These are phyloP conservation scores for Hypomontagnella monticulosa DNA, from an alignment of 495 filamentous ascomycete genomes.

Conservation along the genomic window DNA sequence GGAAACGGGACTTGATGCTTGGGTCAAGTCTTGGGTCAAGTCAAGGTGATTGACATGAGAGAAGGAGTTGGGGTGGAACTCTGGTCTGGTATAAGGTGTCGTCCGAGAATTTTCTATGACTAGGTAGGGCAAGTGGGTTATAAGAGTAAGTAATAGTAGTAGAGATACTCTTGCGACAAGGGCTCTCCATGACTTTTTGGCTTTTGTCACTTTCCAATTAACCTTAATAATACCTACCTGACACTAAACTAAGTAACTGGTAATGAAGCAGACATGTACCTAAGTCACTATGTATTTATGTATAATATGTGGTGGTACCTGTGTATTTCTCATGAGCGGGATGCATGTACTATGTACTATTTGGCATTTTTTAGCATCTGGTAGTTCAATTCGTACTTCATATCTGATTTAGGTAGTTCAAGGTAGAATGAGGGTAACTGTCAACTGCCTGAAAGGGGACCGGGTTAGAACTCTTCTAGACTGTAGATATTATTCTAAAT, in stretches of 20 bases:
- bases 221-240: constrained; percentile 28
- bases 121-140: constrained; percentile 32
- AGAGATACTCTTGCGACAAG: constrained; percentile 26
- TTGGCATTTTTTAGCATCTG: no score
- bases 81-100: constrained; percentile 20
- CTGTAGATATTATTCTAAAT: constrained; percentile 15
- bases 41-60: constrained; percentile 41
- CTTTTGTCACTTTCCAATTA: constrained; percentile 26
- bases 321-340: not conserved
- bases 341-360: not conserved
- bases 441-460: constrained; percentile 41
- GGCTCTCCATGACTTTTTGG: constrained; percentile 4
- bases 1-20: constrained; percentile 25
- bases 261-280: not conserved
- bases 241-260: constrained; percentile 3
- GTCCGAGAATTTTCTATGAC: constrained; percentile 33
- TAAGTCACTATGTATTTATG: not conserved
- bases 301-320: constrained; percentile 17
- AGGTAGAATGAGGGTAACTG: constrained; percentile 23
- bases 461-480: constrained; percentile 27
- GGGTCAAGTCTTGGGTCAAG: constrained; percentile 11
- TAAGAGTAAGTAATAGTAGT: not conserved
- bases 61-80: constrained; percentile 41
- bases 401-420: constrained; percentile 35
- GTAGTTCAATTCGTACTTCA: constrained; percentile 14